Evolutionary conservation across 176 grass and related monocot species (phyloP), one percentile per base, ranked within the genome.

Genomic region (Triticum monococcum): DNA sequence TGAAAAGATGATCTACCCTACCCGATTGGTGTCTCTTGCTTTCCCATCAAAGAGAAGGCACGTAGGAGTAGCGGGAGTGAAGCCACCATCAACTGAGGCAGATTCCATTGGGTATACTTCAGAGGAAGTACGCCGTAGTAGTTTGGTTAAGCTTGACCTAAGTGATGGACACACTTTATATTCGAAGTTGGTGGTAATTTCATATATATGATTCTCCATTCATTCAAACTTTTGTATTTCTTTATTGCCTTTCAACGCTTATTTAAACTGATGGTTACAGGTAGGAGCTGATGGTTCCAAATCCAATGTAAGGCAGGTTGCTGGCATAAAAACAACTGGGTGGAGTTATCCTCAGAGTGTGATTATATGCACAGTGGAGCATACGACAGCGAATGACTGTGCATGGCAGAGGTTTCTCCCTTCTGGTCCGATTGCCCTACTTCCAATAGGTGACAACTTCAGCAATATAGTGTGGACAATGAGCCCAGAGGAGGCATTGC

Each of bases 401-500:
- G 97, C 97, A 36, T 99, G 94, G 92, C 92, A 99, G 75, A 99
- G 97, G 73, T 99, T 99, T 94, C 97, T 99, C 11, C 92, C 97
- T 68, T 86, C 87, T 52, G 97, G 97, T 77, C 97, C 97, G 30
- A 91, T 99, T 25, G 97, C 97, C 66, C 88, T 96, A 56, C 87
- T 96, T 40, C 92, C 97, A 7, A 90, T 99, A 64, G 97, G 93
- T 3, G 72, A 90, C 52, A 94, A 85, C 32, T 99, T 92, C 75
- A 99, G 97, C 92, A 99, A 96, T 82, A 96, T 98, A 86, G 97
- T 98, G 35, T 98, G 97, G 97, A 98, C 97, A 92, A 98, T 98
- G 97, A 88, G 82, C 72, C 88, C 94, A 36, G 90, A 92, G 65
- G 91, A 94, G 38, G 84, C 97, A 72, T 74, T 32, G 0, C 84